Evolutionary conservation across 1,284 basidiomycete species (phyloP).

Genomic region (Nidula niveotomentosa): DNA sequence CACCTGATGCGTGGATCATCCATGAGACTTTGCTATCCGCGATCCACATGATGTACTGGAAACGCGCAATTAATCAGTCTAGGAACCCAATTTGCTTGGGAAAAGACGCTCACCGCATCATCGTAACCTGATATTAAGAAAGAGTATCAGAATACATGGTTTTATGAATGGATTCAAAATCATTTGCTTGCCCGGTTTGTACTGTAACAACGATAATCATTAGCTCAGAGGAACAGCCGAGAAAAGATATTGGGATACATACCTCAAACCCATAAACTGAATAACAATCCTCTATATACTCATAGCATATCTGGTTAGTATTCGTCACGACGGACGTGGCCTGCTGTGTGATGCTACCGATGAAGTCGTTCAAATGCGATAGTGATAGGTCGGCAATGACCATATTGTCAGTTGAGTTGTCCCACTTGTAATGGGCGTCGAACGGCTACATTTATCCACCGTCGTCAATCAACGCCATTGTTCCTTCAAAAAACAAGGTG

Average conservation of each 20-base stretch:
- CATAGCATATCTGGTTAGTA: slow-evolving; percentile 44
- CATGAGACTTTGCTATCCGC: slow-evolving; percentile 56
- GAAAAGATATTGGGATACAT: slow-evolving; percentile 8
- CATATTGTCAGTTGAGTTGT: slow-evolving; percentile 40
- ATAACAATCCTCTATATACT: slow-evolving; percentile 38
- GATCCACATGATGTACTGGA: slow-evolving; percentile 70
- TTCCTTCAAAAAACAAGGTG: not conserved
- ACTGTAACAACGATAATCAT: slow-evolving; percentile 29
- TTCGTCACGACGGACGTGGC: slow-evolving; percentile 52
- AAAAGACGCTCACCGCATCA: slow-evolving; percentile 33
- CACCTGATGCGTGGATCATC: slow-evolving; percentile 63
- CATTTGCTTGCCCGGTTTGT: slow-evolving; percentile 43
- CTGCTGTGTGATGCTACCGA: slow-evolving; percentile 59
- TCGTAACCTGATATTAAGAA: slow-evolving; percentile 33
- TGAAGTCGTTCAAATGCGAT: slow-evolving; percentile 50
- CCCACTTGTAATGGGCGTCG: slow-evolving; percentile 44
- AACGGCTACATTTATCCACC: slow-evolving; percentile 24
- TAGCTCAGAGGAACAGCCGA: not conserved
- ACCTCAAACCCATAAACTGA: slow-evolving; percentile 52
- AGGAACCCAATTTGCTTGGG: no score
- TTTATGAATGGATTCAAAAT: no score
- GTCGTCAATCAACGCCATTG: not conserved
- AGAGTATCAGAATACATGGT: no score
- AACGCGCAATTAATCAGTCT: no score
- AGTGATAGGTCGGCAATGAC: slow-evolving; percentile 44